Evolutionary conservation across 148 eudicot species (phyloP).

Genomic region (Drosera capensis): DNA sequence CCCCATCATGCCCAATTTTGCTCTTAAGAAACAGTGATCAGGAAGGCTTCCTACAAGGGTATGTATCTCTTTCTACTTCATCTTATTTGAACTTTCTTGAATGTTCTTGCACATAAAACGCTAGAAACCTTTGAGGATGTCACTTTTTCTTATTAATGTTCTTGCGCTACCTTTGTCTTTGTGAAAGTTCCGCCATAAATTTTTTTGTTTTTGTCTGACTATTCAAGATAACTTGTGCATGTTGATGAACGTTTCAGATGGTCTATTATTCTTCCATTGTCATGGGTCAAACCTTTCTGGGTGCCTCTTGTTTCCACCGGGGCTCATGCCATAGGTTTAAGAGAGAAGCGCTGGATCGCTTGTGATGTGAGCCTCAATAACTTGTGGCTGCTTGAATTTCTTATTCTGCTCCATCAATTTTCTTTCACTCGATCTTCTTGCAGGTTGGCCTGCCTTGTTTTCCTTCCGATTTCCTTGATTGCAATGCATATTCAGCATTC

Average conservation of each 20-base stretch:
- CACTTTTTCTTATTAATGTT: not conserved
- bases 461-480: not conserved
- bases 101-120: not conserved
- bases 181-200: too few relatives aligned
- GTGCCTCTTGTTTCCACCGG: slow-evolving; percentile 51
- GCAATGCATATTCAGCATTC: too few relatives aligned
- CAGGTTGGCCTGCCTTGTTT: not conserved
- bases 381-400: too few relatives aligned
- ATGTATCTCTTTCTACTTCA: slow-evolving; percentile 7
- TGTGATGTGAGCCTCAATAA: not conserved
- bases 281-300: slow-evolving; percentile 91
- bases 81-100: not conserved
- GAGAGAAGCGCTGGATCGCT: not conserved
- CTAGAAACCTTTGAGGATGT: not conserved
- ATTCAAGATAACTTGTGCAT: too few relatives aligned
- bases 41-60: slow-evolving; percentile 40
- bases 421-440: not conserved
- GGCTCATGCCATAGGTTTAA: slow-evolving; percentile 51
- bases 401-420: not conserved
- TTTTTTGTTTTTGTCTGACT: too few relatives aligned
- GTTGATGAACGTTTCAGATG: slow-evolving; percentile 57
- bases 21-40: slow-evolving; percentile 33
- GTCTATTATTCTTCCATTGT: slow-evolving; percentile 71
- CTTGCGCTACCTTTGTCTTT: not conserved
- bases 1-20: slow-evolving; percentile 52